Base-by-base conservation (phyloP, 2,329 filamentous ascomycete species). In the Gyromitra esculenta region DNA sequence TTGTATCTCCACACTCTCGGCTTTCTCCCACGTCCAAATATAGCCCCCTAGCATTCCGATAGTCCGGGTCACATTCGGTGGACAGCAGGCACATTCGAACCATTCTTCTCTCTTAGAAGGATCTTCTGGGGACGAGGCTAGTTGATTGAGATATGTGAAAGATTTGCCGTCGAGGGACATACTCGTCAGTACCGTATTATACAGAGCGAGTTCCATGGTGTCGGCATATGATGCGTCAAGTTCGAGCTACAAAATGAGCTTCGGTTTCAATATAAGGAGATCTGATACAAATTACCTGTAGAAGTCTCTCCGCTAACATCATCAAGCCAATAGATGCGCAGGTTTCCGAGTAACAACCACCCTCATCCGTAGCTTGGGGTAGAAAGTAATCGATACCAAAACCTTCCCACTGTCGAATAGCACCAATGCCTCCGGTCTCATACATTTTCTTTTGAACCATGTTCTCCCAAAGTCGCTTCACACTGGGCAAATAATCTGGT, bases 1-100 rank as follows among this genome's bases (percentile, higher is more conserved):
- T 76, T 87, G 86, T 52, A 90, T 81, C 80, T 37, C 50, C 25
- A 60, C 35, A 67, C 18, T 41, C 39, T 48, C 37, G 37, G 52
- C 21, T 21, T 60, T 48, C 54, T 60, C 21, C 66, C 41, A 48
- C 5, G 52, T 59, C 66, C 54, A 60, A 8, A 52, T 5, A 37
- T 69, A 69, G 2, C 41, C 66, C 37, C 66, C 54, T 5, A 52
- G 52, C n/a, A 60, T 60, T 25, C 54, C 66, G 15, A 41, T 37
- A 1, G 66, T 69, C 13, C 66, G 5, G 1, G 54, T 50, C 21
- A 69, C 43, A 8, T 69, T 69, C 6, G 66, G 66, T 31, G 66
- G 66, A 50, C 66, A 69, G n/a, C 66, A 52, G 25, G 66, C 66
- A 69, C 54, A 69, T 25, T 69, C 66, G n/a, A 69, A 69, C 54